Conservation (phyloP, 2,329 filamentous ascomycete genomes). For the Fusarium luffae region DNA sequence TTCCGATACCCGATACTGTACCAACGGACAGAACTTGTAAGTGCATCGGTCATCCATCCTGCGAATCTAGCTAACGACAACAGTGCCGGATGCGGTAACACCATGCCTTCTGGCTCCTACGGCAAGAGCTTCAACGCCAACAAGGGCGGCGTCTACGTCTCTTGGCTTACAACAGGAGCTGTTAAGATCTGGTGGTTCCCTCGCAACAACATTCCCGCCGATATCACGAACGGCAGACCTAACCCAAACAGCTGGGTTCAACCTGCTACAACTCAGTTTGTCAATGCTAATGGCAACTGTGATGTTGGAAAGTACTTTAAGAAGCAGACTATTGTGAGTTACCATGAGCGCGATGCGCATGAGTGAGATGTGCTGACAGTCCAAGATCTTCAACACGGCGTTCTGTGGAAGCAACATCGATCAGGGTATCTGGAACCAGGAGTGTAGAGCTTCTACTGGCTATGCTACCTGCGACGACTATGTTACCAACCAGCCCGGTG, state of each 20-base stretch:
- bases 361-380: not conserved
- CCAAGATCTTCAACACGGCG: slow-evolving; percentile 18
- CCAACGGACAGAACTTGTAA: slow-evolving; percentile 2
- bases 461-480: slow-evolving; percentile 15
- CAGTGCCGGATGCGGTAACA: slow-evolving; percentile 18
- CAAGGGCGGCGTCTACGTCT: slow-evolving; percentile 14
- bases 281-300: slow-evolving; percentile 24
- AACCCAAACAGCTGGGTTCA: slow-evolving; percentile 15
- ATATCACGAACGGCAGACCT: slow-evolving; percentile 17
- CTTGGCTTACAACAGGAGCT: slow-evolving; percentile 15
- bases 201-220: slow-evolving; percentile 8
- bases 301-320: slow-evolving; percentile 28
- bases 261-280: slow-evolving; percentile 18
- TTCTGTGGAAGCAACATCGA: slow-evolving; percentile 22
- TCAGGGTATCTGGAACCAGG: slow-evolving; percentile 12
- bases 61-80: not conserved
- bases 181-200: slow-evolving; percentile 28
- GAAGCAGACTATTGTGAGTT: slow-evolving; percentile 23
- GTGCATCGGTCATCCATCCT: not conserved
- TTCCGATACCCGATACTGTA: not conserved
- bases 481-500: slow-evolving; percentile 10
- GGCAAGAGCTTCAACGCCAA: slow-evolving; percentile 21
- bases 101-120: slow-evolving; percentile 17
- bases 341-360: accelerated
- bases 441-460: slow-evolving; percentile 19